A percentile compares a stretch with the other conserved stretches of the same genome.
Conservation (phyloP, 768 basidiomycete species). For the Hygrophorus russula region DNA sequence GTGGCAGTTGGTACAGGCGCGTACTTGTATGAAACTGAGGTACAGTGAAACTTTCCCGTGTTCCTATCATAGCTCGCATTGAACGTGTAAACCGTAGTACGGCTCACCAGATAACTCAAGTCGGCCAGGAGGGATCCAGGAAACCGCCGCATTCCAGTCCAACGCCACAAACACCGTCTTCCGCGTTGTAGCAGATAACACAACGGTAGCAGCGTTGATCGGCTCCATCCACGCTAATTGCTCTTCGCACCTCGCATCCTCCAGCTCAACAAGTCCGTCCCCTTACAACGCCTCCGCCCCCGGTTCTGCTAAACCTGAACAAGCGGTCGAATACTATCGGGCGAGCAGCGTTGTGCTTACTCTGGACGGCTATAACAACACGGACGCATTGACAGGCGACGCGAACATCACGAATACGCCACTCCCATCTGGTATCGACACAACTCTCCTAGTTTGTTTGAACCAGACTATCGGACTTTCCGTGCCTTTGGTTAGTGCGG, state of each 20-base stretch:
- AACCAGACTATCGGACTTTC: conserved; percentile 40
- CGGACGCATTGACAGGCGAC: conserved; percentile 26
- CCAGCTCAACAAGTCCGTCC: conserved; percentile 16
- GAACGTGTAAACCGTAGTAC: conserved; percentile 25
- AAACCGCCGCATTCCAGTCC: conserved; percentile 28
- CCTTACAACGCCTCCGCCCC: conserved; percentile 18
- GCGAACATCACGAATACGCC: conserved; percentile 26
- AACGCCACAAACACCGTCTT: conserved; percentile 23
- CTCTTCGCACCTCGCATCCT: conserved; percentile 19
- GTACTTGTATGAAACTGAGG: conserved; percentile 18
- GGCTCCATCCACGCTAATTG: conserved; percentile 28
- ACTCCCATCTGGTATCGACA: conserved; percentile 35
- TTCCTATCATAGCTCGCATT: not conserved
- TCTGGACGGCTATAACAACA: conserved; percentile 51
- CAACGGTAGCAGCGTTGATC: conserved; percentile 29
- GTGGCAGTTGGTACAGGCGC: conserved; percentile 12
- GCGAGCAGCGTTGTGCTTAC: conserved; percentile 43
- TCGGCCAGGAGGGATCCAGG: conserved; percentile 34
- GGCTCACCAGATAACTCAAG: conserved; percentile 30
- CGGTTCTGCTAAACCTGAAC: conserved; percentile 26
- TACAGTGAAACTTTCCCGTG: conserved; percentile 20
- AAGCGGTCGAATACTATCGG: conserved; percentile 49
- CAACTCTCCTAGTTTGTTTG: conserved; percentile 32
- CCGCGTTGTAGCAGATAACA: conserved; percentile 34
- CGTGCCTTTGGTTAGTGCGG: conserved; percentile 14